Conservation (phyloP, 805 yeast genomes). For the Saturnispora saitoi region DNA sequence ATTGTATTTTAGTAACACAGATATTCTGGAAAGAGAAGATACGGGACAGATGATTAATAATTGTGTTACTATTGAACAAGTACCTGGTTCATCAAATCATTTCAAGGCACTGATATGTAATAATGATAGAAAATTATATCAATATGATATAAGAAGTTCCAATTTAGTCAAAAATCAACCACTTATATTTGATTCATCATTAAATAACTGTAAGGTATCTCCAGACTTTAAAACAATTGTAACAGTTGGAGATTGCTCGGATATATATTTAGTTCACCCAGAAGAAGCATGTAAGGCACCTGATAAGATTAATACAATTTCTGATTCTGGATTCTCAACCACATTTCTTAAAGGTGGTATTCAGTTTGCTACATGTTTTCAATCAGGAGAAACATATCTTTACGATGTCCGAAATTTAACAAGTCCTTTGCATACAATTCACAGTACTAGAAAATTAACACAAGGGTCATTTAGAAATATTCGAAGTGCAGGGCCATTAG, state of each 20-base stretch:
- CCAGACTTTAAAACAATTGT: conserved; percentile 52
- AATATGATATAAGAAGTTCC: conserved; percentile 46
- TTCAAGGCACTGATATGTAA: conserved; percentile 67
- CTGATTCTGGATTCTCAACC: conserved; percentile 79
- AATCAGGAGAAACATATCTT: conserved; percentile 71
- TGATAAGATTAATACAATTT: conserved; percentile 34
- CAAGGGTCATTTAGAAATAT: conserved; percentile 34
- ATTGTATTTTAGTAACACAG: conserved; percentile 42
- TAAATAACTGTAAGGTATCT: conserved; percentile 66
- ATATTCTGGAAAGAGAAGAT: conserved; percentile 40
- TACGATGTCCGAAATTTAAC: conserved; percentile 64
- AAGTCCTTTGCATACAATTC: conserved; percentile 44
- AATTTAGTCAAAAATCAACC: conserved; percentile 31
- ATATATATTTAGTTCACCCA: conserved; percentile 50
- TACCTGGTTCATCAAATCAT: conserved; percentile 28
- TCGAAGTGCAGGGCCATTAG: conserved; percentile 56
- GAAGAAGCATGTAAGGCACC: conserved; percentile 19
- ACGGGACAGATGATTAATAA: conserved; percentile 82
- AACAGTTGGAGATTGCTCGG: conserved; percentile 72
- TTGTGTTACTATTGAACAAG: conserved; percentile 50
- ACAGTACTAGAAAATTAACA: conserved; percentile 50
- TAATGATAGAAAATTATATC: conserved; percentile 68
- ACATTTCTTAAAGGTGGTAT: conserved; percentile 69
- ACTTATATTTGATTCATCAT: conserved; percentile 49
- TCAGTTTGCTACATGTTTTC: conserved; percentile 72